Evolutionary conservation across 805 yeast species (phyloP).

Genomic region (Millerozyma miso): DNA sequence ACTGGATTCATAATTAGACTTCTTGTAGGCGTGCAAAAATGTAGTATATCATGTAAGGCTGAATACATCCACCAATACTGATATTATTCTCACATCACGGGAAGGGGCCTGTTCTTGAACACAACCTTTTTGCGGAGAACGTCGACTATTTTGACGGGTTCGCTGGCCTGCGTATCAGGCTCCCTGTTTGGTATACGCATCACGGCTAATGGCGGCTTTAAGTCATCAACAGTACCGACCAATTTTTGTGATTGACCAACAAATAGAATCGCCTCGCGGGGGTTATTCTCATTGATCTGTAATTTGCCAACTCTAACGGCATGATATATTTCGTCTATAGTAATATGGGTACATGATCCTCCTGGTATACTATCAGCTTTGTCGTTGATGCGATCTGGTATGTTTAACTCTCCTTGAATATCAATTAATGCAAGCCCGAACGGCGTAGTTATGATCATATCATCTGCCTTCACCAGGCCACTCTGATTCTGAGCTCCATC

Average conservation of each 20-base stretch:
- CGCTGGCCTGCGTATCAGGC: background rate
- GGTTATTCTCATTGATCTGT: conserved; percentile 39
- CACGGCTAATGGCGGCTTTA: conserved; percentile 65
- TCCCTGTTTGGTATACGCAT: conserved; percentile 40
- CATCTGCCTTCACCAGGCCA: conserved; percentile 3
- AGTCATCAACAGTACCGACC: conserved; percentile 53
- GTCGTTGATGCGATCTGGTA: conserved; percentile 36
- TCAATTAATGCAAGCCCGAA: conserved; percentile 60
- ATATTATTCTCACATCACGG: conserved; percentile 65
- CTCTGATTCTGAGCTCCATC: background rate
- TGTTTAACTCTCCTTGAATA: conserved; percentile 67
- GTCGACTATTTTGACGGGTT: conserved; percentile 50
- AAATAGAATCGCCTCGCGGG: conserved; percentile 48
- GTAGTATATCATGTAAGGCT: too few species aligned
- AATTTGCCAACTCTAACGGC: conserved; percentile 52
- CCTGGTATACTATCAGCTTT: conserved; percentile 18
- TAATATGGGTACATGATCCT: conserved; percentile 32
- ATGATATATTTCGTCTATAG: conserved; percentile 31
- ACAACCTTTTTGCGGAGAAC: conserved; percentile 54
- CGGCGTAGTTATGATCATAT: conserved; percentile 43
- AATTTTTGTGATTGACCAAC: conserved; percentile 70
- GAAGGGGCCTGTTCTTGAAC: conserved; percentile 68
- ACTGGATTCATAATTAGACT: too few species aligned
- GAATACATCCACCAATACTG: too few species aligned
- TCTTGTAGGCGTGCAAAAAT: too few species aligned